Evolutionary conservation across 768 basidiomycete species (phyloP).

Genomic region (Mycena rosella): DNA sequence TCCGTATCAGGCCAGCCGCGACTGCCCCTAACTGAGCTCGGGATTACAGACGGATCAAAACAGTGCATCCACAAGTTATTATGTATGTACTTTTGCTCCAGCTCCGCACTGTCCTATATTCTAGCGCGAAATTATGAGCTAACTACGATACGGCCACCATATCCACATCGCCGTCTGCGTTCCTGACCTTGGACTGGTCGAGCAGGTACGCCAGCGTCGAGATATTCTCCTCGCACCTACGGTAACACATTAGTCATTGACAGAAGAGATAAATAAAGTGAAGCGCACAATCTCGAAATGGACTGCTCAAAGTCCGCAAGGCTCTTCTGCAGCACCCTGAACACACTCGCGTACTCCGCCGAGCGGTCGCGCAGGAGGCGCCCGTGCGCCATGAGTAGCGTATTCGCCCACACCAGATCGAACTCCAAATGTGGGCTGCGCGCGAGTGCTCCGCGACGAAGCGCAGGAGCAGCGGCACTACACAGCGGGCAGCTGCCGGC

Average conservation of each 20-base stretch:
- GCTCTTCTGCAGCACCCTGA: constrained; percentile 87
- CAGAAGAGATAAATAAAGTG: background rate
- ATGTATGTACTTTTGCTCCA: no score
- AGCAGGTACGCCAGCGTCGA: constrained; percentile 83
- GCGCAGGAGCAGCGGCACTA: constrained; percentile 83
- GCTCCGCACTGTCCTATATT: no score
- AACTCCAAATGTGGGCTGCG: constrained; percentile 94
- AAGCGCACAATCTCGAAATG: constrained; percentile 83
- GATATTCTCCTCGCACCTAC: constrained; percentile 90
- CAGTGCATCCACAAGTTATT: no score
- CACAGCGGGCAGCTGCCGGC: constrained; percentile 82
- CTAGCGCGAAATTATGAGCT: no score
- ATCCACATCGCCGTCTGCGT: constrained; percentile 48
- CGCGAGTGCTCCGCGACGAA: constrained; percentile 90
- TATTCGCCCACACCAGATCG: constrained; percentile 89
- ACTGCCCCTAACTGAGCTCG: no score
- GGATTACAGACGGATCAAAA: no score
- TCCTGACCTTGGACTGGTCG: constrained; percentile 72
- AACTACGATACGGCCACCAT: constrained; percentile 37
- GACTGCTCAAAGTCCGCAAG: constrained; percentile 82
- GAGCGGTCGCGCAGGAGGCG: constrained; percentile 79
- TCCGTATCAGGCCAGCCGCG: no score
- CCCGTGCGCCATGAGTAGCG: constrained; percentile 88
- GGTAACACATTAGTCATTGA: constrained; percentile 15
- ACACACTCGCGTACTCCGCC: constrained; percentile 82